Conservation (phyloP, 495 filamentous ascomycete species). For the Talaromyces wortmannii region DNA sequence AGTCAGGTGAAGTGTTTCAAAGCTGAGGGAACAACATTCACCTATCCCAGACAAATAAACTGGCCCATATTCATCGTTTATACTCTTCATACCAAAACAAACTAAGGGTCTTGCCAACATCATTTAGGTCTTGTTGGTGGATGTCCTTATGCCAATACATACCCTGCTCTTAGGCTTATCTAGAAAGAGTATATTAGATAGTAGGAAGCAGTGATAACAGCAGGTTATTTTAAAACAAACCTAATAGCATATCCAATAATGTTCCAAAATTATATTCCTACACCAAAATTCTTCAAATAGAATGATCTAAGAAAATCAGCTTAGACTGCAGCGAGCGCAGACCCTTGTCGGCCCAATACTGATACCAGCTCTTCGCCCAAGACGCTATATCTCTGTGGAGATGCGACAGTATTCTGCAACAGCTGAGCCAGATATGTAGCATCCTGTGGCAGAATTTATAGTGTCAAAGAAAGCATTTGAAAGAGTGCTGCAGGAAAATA, state of each 20-base stretch:
- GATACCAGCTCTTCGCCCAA: neutral
- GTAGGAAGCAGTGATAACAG: neutral
- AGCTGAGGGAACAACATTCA: neutral
- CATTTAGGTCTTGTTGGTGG: neutral
- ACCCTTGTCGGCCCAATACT: neutral
- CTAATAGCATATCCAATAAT: conserved; percentile 7
- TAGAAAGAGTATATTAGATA: neutral
- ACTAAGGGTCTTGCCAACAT: conserved; percentile 4
- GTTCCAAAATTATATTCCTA: conserved; percentile 5
- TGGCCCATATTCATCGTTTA: conserved; percentile 8
- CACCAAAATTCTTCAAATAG: conserved; percentile 8
- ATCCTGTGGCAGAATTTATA: conserved; percentile 7
- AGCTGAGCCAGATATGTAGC: neutral
- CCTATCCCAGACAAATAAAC: conserved; percentile 9
- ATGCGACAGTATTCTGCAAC: neutral
- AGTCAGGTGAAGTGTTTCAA: conserved; percentile 1
- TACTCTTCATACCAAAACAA: conserved; percentile 8
- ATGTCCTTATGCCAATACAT: neutral
- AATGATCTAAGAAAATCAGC: conserved; percentile 3
- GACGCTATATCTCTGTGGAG: neutral
- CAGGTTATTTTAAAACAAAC: neutral
- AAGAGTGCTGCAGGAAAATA: conserved; percentile 13
- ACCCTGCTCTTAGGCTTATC: neutral
- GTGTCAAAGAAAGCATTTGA: conserved; percentile 8
- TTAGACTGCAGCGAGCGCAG: conserved; percentile 1